Base-by-base conservation (phyloP, 2,329 filamentous ascomycete species). In the Aspergillus oerlinghausenensis region DNA sequence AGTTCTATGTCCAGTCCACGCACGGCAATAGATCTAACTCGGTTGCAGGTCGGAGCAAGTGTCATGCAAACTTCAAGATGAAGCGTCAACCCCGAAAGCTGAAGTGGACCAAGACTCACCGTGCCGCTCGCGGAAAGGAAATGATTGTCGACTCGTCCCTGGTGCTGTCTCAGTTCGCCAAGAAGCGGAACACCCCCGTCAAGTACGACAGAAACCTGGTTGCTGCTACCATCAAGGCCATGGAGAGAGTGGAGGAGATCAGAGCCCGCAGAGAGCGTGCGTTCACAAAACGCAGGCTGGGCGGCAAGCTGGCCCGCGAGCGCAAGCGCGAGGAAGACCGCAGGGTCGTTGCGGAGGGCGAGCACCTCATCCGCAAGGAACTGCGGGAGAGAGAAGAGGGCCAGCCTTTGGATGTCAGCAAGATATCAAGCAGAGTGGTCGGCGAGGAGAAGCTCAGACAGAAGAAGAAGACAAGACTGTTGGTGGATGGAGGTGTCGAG, bases 1-100 rank as follows among this genome's bases (percentile, higher is more conserved):
- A 26, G 1, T 25, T 47, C 19, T 25, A 17, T 21, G 21, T 23
- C 23, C 19, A 23, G 6, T 4, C 23, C 21, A 26, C 43, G 43
- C 11, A 47, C 43, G 21, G n/a, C 23, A 47, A 47, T 5, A 47
- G 10, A 47, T 47, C 43, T 47, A 47, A 47, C 9, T 25, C 23
- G 43, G 7, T 21, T 25, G 4, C 78, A 82, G 85, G 51, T 82
- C 78, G 50, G 86, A 86, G 80, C 86, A 62, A 50, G 49, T 54
- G 83, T 75, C 86, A 88, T 77, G 87, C 86, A 70, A 88, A 86
- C 75, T 96, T 95, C 85, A 94, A 95, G 79, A 96, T 96, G 90
- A 96, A 96, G 88, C 88, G 94, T 65, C 97, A 97, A 79, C 92
- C 93, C 38, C 87, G 93, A 74, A 96, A 97, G 77, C 85, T 97